A percentile compares a stretch with the other conserved stretches of the same genome.
Conservation (phyloP, 352 stramenopile genomes). For the Globisporangium recalcitrans region DNA sequence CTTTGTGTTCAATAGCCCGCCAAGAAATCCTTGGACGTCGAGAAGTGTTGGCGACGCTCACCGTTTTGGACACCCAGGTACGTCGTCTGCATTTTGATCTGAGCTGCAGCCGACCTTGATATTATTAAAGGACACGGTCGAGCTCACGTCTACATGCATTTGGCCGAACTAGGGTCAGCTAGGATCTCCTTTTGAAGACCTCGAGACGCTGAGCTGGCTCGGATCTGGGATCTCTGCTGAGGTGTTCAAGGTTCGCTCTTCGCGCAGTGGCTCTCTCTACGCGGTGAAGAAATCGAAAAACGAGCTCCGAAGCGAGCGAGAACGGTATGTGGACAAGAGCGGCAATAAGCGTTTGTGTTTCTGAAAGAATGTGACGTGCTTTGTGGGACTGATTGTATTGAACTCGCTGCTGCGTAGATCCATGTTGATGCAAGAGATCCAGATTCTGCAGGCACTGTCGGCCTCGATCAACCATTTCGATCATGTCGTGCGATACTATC, state of each 20-base stretch:
- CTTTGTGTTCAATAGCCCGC: conserved; percentile 9
- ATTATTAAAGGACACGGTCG: too few relatives aligned
- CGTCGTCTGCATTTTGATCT: neutral
- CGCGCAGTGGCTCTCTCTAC: conserved; percentile 31
- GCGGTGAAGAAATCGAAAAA: conserved; percentile 83
- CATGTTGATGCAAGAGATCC: conserved; percentile 60
- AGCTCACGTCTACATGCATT: neutral
- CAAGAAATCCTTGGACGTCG: conserved; percentile 18
- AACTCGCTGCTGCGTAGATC: conserved; percentile 25
- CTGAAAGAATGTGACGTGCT: neutral
- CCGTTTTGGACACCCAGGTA: conserved; percentile 22
- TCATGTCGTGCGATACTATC: conserved; percentile 93
- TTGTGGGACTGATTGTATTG: neutral
- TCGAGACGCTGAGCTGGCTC: conserved; percentile 57
- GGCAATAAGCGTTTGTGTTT: neutral
- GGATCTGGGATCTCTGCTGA: conserved; percentile 66
- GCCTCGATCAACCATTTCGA: conserved; percentile 38
- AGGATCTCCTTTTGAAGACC: conserved; percentile 34
- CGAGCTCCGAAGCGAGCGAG: conserved; percentile 64
- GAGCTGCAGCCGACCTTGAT: neutral
- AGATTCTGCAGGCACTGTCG: conserved; percentile 39
- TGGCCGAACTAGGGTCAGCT: neutral
- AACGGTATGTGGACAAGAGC: conserved; percentile 35
- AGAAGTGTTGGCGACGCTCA: conserved; percentile 26
- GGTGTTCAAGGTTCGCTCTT: conserved; percentile 56